Evolutionary conservation across 73 alveolate species (phyloP), one percentile per base, ranked within the genome.

Genomic region (Tetrahymena malaccensis): DNA sequence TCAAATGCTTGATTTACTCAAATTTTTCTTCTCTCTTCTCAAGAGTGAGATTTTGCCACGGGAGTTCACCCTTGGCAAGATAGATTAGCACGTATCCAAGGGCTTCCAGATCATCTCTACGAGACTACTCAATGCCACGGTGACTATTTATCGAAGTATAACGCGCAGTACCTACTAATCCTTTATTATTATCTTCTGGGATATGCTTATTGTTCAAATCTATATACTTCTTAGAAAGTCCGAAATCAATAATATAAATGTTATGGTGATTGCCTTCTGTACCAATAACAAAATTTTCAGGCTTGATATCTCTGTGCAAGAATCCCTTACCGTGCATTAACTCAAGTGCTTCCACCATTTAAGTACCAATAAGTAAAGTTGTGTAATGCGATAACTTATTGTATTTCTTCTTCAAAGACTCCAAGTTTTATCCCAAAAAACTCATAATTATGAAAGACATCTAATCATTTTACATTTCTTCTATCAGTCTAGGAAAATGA

Each of bases 61-160:
- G 97, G 11, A 96, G 57, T 37, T 83, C 35, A 3, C 97, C 97
- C 37, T 85, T 83, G 37, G 85, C 85, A 11, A 96, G 93, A 96
- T 96, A 96, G 9, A 94, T 85, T 2, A 96, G 84, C 1, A 96
- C 96, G 85, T 94, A 96, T 17, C 97, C 96, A 50, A 96, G 58
- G 1, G 97, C 96, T 40, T 96, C 97, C 27, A 96, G 93, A 94
- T 96, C 97, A 94, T 96, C 97, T 85, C 97, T 94, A 44, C 97
- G 93, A 84, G 96, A 50, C 43, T 94, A 85, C 37, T 96, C 97
- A 19, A 89, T 55, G n/a, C 97, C 97, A 13, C 70, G 25, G 94
- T 94, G 96, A 31, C 97, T 85, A 34, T 96, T 96, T 19, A 96
- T 89, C 34, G 96, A 85, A 16, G 97, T 89, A 35, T 94, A 96